A percentile compares a stretch with the other conserved stretches of the same genome.
phyloP scores from a whole-genome alignment of 805 yeast genomes.

The Cyberlindnera bimundalis region DNA sequence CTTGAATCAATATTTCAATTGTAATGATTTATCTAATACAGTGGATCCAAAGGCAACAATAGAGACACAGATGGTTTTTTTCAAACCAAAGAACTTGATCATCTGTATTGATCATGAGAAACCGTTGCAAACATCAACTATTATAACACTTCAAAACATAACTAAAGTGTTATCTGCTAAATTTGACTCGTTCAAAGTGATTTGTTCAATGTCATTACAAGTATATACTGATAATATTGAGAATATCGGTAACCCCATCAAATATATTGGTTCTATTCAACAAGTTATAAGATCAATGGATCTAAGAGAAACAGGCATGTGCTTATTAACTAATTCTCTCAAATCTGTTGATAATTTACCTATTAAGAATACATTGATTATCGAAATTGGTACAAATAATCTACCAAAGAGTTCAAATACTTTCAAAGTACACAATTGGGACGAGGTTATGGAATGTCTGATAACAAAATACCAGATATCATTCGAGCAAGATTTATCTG shows the following conservation, averaged over 20 bases:
- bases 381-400: constrained; percentile 11
- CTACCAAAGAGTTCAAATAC: constrained; percentile 1
- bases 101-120: constrained; percentile 20
- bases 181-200: constrained; percentile 14
- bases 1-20: constrained; percentile 29
- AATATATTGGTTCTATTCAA: too few relatives aligned
- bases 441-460: constrained; percentile 27
- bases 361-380: constrained; percentile 14
- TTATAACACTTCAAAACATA: constrained; percentile 22
- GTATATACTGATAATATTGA: constrained; percentile 7
- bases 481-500: constrained; percentile 17
- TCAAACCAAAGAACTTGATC: constrained; percentile 16
- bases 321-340: too few relatives aligned
- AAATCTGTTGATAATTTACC: too few relatives aligned
- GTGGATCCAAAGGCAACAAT: constrained; percentile 26
- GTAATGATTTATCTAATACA: constrained; percentile 31
- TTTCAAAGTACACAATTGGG: constrained; percentile 19
- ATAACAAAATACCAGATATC: constrained; percentile 15
- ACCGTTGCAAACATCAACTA: constrained; percentile 3
- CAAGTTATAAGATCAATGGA: too few relatives aligned
- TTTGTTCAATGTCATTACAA: constrained; percentile 13
- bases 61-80: not conserved
- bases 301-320: too few relatives aligned
- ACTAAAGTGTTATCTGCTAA: constrained; percentile 17
- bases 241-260: constrained; percentile 3